These are phyloP conservation scores for Serendipita sp. DNA, from an alignment of 1,284 basidiomycete species.

Conservation along the genomic window DNA sequence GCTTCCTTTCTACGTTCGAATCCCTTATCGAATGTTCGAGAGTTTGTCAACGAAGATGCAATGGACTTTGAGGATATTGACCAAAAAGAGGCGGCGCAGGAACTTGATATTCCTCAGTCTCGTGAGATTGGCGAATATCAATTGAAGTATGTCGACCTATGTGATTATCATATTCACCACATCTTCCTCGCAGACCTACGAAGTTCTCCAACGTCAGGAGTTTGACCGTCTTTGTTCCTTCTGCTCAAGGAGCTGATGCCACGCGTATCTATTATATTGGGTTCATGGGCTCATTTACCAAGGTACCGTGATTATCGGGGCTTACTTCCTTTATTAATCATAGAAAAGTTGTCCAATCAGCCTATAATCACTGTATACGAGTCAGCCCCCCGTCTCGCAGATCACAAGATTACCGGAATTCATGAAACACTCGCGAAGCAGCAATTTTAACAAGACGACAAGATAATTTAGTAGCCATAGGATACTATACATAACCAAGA, in stretches of 20 bases:
- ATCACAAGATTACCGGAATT: constrained; percentile 67
- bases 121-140: constrained; percentile 63
- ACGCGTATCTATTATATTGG: constrained; percentile 61
- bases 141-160: constrained; percentile 33
- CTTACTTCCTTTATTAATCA: background rate
- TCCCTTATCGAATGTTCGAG: constrained; percentile 5
- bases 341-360: constrained; percentile 29
- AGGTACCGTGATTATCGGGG: constrained; percentile 29
- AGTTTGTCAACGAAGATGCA: constrained; percentile 58
- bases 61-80: constrained; percentile 64
- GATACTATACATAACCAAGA: background rate
- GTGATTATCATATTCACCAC: constrained; percentile 1
- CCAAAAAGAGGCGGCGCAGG: constrained; percentile 47
- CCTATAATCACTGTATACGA: constrained; percentile 69
- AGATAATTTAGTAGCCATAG: background rate
- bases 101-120: constrained; percentile 49
- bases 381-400: constrained; percentile 60
- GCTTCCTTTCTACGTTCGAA: constrained; percentile 1
- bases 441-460: constrained; percentile 15
- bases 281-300: constrained; percentile 63
- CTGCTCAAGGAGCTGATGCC: constrained; percentile 56
- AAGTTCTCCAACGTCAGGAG: constrained; percentile 65
- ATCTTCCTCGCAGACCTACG: constrained; percentile 35
- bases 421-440: constrained; percentile 38
- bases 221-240: constrained; percentile 59